These are phyloP conservation scores for Proteromonas lacertae DNA, from an alignment of 352 stramenopile species.

Conservation along the genomic window DNA sequence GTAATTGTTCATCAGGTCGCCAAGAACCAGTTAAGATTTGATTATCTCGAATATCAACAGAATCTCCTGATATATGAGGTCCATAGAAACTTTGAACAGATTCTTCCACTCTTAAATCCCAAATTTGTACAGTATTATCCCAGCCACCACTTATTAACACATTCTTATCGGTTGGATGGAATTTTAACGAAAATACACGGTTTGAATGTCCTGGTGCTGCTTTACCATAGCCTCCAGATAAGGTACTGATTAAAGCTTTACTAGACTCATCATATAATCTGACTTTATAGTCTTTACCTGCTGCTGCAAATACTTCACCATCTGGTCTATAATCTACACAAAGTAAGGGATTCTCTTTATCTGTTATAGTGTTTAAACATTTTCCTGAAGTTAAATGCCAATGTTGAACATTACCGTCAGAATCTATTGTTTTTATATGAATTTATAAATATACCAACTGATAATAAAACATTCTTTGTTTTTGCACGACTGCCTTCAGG, in stretches of 20 bases:
- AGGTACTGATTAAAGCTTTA: constrained; percentile 21
- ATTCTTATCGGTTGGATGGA: constrained; percentile 30
- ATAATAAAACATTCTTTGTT: constrained; percentile 53
- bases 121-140: constrained; percentile 66
- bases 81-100: constrained; percentile 48
- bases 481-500: constrained; percentile 30
- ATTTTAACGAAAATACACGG: constrained; percentile 53
- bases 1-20: constrained; percentile 40
- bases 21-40: constrained; percentile 50
- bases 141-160: constrained; percentile 38
- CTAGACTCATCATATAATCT: constrained; percentile 37
- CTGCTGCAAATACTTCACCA: constrained; percentile 37
- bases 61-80: constrained; percentile 28
- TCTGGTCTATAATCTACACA: constrained; percentile 42
- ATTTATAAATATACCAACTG: too few species aligned
- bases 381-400: constrained; percentile 62
- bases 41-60: constrained; percentile 12
- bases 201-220: constrained; percentile 37
- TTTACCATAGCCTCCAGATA: constrained; percentile 10
- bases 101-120: constrained; percentile 37
- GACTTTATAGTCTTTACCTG: constrained; percentile 31
- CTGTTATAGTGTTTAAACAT: constrained; percentile 45
- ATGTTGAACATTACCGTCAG: constrained; percentile 41
- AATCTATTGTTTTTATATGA: too few species aligned
- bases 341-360: constrained; percentile 39